A percentile compares a stretch with the other conserved stretches of the same genome.
Evolutionary conservation across 2,329 filamentous ascomycete species (phyloP).

Genomic region (Alternaria consortialis): DNA sequence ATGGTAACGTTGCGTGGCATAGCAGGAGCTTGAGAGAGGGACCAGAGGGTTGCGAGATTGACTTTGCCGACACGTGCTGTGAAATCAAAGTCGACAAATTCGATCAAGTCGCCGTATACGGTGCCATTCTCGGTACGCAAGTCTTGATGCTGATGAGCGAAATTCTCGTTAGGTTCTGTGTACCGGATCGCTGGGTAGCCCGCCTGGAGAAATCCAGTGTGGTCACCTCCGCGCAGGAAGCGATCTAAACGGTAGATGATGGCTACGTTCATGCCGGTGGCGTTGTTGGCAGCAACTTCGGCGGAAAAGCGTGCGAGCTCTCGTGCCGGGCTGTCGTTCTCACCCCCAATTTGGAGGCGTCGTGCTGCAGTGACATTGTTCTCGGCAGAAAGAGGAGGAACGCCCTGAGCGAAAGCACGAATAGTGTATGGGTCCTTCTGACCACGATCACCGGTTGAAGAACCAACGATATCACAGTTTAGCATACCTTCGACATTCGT

Average conservation of each 20-base stretch:
- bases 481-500: conserved; percentile 66
- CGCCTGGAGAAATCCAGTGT: conserved; percentile 63
- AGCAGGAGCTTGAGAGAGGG: conserved; percentile 62
- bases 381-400: conserved; percentile 54
- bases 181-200: conserved; percentile 65
- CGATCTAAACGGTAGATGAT: conserved; percentile 66
- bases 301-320: conserved; percentile 65
- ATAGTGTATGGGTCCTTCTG: conserved; percentile 61
- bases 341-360: conserved; percentile 55
- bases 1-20: conserved; percentile 61
- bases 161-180: conserved; percentile 67
- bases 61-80: conserved; percentile 64
- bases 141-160: conserved; percentile 67
- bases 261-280: conserved; percentile 64
- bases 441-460: conserved; percentile 57
- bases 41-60: conserved; percentile 65
- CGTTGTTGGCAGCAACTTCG: conserved; percentile 62
- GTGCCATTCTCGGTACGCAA: conserved; percentile 59
- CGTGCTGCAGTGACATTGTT: conserved; percentile 48
- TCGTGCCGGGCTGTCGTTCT: conserved; percentile 65
- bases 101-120: conserved; percentile 64
- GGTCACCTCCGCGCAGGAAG: conserved; percentile 66
- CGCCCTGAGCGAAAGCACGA: conserved; percentile 64
- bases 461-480: conserved; percentile 67
- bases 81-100: conserved; percentile 67